Evolutionary conservation across 139 green algal species (phyloP).

Genomic region (Tetradesmus obliquus): DNA sequence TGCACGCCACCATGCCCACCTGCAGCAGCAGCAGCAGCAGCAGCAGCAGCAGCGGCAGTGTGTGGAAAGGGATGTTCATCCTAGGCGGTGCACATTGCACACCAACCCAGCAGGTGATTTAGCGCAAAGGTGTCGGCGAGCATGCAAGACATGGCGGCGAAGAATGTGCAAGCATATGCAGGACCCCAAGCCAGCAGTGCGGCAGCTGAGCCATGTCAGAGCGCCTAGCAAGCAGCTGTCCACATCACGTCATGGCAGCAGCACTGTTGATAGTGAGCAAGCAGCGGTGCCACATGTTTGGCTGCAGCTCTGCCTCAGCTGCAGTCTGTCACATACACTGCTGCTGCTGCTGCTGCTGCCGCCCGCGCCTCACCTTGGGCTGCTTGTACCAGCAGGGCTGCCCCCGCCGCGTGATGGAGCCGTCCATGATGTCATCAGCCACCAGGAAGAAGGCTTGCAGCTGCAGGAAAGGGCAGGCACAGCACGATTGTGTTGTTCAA

Average conservation of each 20-base stretch:
- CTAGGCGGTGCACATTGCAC: background rate
- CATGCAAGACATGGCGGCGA: too few relatives aligned
- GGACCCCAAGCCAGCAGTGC: background rate
- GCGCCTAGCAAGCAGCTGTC: too few relatives aligned
- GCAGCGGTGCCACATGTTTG: too few relatives aligned
- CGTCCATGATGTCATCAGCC: constrained; percentile 99
- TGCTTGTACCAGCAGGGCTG: constrained; percentile 98
- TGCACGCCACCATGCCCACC: constrained; percentile 96
- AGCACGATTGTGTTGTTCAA: background rate
- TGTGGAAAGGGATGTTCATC: background rate
- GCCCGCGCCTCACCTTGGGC: constrained; percentile 60
- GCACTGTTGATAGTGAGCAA: too few relatives aligned
- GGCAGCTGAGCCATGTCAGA: background rate
- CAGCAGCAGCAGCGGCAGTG: background rate
- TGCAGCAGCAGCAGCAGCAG: constrained; percentile 51
- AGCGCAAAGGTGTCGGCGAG: constrained; percentile 40
- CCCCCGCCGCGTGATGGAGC: constrained; percentile 93
- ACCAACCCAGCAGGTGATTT: constrained; percentile 81
- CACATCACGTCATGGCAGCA: too few relatives aligned
- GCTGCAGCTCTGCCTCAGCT: background rate
- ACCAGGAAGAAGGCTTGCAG: constrained; percentile 99
- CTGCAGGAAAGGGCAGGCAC: constrained; percentile 55
- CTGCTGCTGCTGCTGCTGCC: background rate
- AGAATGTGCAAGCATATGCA: constrained; percentile 70
- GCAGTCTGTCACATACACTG: background rate